A percentile compares a stretch with the other conserved stretches of the same genome.
These are phyloP conservation scores for Rutstroemia sp. DNA, from an alignment of 2,329 filamentous ascomycete species.

Conservation along the genomic window DNA sequence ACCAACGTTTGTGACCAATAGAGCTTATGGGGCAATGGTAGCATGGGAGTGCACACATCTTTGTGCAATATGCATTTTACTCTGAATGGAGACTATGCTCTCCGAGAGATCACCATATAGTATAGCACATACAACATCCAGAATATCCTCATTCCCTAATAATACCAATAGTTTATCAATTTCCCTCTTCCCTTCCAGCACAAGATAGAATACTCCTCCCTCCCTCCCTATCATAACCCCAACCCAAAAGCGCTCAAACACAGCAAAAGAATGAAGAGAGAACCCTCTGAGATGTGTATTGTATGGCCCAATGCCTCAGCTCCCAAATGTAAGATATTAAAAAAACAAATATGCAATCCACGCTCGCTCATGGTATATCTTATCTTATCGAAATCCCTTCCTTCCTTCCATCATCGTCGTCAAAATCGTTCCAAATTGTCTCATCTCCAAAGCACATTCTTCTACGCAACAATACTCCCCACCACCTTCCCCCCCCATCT, in stretches of 20 bases:
- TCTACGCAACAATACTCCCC: conserved; percentile 22
- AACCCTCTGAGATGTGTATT: background rate
- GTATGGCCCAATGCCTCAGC: background rate
- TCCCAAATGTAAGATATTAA: background rate
- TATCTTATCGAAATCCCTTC: background rate
- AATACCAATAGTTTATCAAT: background rate
- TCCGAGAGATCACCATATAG: too few species aligned
- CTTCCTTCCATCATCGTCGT: background rate
- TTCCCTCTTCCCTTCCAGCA: background rate
- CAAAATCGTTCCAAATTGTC: background rate
- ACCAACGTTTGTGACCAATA: too few species aligned
- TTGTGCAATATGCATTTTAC: too few species aligned
- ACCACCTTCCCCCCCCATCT: conserved; percentile 25
- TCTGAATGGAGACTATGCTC: too few species aligned
- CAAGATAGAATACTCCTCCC: background rate
- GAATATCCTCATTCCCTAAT: background rate
- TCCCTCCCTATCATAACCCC: background rate
- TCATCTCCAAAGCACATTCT: background rate
- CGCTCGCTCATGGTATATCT: background rate
- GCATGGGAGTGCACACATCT: too few species aligned
- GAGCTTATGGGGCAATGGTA: too few species aligned
- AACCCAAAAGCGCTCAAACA: background rate
- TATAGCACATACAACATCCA: too few species aligned
- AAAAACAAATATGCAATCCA: background rate
- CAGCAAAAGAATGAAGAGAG: background rate